These are phyloP conservation scores for Eucalyptus guilfoylei DNA, from an alignment of 345 rosid genomes.

Conservation along the genomic window DNA sequence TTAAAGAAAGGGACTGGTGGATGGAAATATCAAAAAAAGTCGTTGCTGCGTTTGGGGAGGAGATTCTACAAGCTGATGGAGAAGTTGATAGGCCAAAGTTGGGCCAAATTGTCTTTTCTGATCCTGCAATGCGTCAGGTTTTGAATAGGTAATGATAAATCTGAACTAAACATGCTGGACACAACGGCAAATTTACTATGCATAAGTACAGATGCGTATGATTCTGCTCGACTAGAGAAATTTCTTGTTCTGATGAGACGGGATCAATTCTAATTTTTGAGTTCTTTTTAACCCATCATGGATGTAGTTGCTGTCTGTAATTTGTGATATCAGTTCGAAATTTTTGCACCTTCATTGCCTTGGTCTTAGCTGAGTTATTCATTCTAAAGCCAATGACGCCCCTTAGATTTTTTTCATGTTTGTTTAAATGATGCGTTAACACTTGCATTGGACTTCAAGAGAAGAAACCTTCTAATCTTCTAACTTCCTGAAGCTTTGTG, in stretches of 20 bases:
- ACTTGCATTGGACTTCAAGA: not conserved
- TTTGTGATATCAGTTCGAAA: not conserved
- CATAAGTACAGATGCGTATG: not conserved
- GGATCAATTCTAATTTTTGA: not conserved
- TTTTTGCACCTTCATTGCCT: not conserved
- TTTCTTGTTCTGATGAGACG: not conserved
- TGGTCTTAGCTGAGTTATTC: not conserved
- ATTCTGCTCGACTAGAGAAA: not conserved
- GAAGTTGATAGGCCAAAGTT: not conserved
- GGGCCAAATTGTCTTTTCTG: conserved; percentile 78
- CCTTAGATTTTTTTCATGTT: not conserved
- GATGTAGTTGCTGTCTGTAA: not conserved
- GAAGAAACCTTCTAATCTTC: not conserved
- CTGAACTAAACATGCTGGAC: not conserved
- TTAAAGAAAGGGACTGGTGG: too few species aligned
- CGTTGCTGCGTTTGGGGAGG: too few species aligned
- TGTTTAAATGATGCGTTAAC: not conserved
- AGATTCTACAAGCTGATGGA: too few species aligned
- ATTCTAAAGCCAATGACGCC: not conserved
- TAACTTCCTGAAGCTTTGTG: not conserved
- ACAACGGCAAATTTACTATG: not conserved
- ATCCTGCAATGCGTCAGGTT: conserved; percentile 60
- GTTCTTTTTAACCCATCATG: not conserved
- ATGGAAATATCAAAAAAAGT: too few species aligned
- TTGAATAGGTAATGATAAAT: conserved; percentile 39